Evolutionary conservation across 148 eudicot species (phyloP).

Genomic region (Vaccinium vitisidaea): DNA sequence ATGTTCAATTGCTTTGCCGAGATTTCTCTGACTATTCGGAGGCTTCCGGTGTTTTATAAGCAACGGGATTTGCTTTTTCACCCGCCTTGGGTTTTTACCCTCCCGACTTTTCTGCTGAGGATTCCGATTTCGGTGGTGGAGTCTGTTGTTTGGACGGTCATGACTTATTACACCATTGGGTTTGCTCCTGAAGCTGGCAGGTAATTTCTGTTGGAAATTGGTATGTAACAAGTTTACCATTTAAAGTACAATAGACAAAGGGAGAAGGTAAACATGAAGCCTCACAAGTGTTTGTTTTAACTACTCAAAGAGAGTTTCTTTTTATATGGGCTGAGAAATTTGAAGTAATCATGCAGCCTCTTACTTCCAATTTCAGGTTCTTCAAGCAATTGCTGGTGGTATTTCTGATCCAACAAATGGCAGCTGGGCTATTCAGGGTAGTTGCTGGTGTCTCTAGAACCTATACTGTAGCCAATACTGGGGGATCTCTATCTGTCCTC

Average conservation of each 20-base stretch:
- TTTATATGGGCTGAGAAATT: not conserved
- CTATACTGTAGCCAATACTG: constrained; percentile 84
- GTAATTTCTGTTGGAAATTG: constrained; percentile 25
- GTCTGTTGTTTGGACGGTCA: constrained; percentile 55
- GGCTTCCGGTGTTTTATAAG: constrained; percentile 81
- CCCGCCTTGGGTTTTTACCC: constrained; percentile 80
- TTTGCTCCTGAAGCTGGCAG: constrained; percentile 92
- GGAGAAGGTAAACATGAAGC: not conserved
- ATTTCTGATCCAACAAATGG: constrained; percentile 94
- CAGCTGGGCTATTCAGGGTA: constrained; percentile 85
- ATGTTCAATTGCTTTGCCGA: constrained; percentile 82
- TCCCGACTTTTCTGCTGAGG: constrained; percentile 68
- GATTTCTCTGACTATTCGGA: constrained; percentile 50
- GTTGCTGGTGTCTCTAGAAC: constrained; percentile 79
- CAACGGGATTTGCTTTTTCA: constrained; percentile 72
- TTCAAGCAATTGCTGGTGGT: constrained; percentile 80
- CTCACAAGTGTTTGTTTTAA: not conserved
- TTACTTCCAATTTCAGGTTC: constrained; percentile 44
- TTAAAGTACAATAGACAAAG: not conserved
- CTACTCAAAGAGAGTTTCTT: not conserved
- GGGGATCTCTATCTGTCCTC: constrained; percentile 72
- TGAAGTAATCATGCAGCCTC: constrained; percentile 11
- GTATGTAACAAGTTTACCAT: not conserved
- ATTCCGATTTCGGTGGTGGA: constrained; percentile 75
- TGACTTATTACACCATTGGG: constrained; percentile 80